phyloP scores from a whole-genome alignment of 2,329 filamentous ascomycete genomes.

The Cephalotrichum gorgonifer region DNA sequence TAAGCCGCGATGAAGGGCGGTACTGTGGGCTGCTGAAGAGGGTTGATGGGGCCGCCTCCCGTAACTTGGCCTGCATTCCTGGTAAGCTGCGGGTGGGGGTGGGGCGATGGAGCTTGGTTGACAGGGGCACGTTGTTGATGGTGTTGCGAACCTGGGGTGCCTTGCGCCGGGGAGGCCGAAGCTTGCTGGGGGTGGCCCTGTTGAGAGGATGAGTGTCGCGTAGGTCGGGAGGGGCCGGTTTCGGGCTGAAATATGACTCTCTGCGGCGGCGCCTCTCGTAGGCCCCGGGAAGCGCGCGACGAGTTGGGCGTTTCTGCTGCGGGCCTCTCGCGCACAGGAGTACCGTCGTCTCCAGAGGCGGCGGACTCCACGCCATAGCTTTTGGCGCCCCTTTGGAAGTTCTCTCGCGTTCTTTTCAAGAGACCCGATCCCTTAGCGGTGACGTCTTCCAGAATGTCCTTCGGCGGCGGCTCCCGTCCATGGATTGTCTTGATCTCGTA shows the following conservation, averaged over 20 bases:
- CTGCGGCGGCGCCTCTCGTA: conserved; percentile 76
- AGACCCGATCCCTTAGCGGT: conserved; percentile 76
- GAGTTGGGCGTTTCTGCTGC: conserved; percentile 40
- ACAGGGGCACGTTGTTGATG: conserved; percentile 2
- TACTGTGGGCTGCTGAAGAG: conserved; percentile 39
- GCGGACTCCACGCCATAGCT: conserved; percentile 48
- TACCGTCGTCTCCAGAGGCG: conserved; percentile 49
- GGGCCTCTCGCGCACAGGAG: conserved; percentile 42
- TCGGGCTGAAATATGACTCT: conserved; percentile 80
- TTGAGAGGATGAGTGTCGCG: conserved; percentile 44
- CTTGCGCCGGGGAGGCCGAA: conserved; percentile 19
- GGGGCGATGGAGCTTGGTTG: conserved; percentile 10
- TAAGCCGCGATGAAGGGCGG: conserved; percentile 27
- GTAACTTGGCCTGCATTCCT: background rate
- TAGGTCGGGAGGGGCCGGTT: conserved; percentile 47
- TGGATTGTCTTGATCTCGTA: conserved; percentile 76
- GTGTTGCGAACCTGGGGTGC: conserved; percentile 39
- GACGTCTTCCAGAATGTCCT: conserved; percentile 78
- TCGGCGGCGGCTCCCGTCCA: conserved; percentile 72
- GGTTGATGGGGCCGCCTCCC: conserved; percentile 28
- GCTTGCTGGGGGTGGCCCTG: conserved; percentile 14
- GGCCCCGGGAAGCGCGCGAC: conserved; percentile 49
- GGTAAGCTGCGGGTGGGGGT: background rate
- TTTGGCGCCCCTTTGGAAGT: conserved; percentile 45
- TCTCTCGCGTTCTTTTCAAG: conserved; percentile 69